Conservation (phyloP, 139 green algal species). For the Chlamydomonas sphaeroides region DNA sequence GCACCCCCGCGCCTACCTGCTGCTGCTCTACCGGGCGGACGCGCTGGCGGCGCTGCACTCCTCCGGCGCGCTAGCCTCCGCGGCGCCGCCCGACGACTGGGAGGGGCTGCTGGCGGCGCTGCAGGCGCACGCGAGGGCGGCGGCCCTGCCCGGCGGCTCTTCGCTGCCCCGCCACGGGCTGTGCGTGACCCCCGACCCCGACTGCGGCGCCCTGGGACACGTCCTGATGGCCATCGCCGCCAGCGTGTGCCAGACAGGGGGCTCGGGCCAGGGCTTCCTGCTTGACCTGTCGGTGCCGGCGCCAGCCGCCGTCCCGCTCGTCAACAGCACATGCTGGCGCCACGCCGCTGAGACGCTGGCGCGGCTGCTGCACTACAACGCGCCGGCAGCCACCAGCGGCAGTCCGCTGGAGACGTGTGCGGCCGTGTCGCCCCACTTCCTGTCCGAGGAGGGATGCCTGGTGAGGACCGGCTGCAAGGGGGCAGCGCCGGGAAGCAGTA, state of each 20-base stretch:
- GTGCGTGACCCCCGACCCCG: not conserved
- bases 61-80: too few species aligned
- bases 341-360: not conserved
- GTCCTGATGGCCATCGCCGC: not conserved
- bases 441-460: not conserved
- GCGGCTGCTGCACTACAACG: not conserved
- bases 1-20: not conserved
- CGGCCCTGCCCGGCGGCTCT: too few species aligned
- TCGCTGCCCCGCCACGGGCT: not conserved
- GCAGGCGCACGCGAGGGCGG: not conserved
- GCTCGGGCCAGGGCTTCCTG: not conserved
- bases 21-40: not conserved
- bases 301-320: not conserved
- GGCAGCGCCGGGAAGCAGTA: too few species aligned
- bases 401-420: not conserved
- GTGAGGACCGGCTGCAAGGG: too few species aligned
- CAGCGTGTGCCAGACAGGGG: not conserved
- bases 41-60: not conserved
- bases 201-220: not conserved
- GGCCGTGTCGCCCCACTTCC: not conserved
- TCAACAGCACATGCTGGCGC: not conserved
- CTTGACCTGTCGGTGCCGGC: not conserved
- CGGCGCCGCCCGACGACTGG: not conserved
- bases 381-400: not conserved
- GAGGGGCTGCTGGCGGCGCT: not conserved